A percentile compares a stretch with the other conserved stretches of the same genome.
phyloP scores from a whole-genome alignment of 768 basidiomycete genomes.

The Lactarius evosmus region DNA sequence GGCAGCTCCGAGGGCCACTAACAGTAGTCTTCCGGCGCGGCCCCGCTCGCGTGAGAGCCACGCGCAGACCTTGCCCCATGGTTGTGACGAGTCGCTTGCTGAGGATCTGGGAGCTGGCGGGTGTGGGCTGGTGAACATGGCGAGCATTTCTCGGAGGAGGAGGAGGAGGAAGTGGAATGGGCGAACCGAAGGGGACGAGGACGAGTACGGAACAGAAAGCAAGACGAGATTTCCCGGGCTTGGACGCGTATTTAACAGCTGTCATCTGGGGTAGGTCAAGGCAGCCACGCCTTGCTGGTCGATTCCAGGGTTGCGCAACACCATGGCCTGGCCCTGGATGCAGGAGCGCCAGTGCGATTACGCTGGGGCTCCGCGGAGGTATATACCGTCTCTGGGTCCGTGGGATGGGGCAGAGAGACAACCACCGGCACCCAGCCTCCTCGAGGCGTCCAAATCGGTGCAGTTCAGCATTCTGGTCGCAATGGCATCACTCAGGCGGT shows the following conservation, averaged over 20 bases:
- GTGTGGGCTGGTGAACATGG: slow-evolving; percentile 17
- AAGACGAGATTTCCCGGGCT: neutral
- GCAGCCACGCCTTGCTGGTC: slow-evolving; percentile 22
- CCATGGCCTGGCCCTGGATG: slow-evolving; percentile 20
- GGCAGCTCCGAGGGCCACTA: slow-evolving; percentile 19
- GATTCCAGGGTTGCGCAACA: slow-evolving; percentile 23
- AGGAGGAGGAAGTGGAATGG: neutral
- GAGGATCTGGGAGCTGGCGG: slow-evolving; percentile 12
- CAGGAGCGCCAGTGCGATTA: slow-evolving; percentile 11
- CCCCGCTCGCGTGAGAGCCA: slow-evolving; percentile 26
- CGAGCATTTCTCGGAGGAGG: slow-evolving; percentile 15
- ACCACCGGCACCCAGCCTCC: slow-evolving; percentile 14
- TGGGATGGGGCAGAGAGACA: slow-evolving; percentile 12
- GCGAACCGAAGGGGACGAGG: neutral
- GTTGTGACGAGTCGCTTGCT: slow-evolving; percentile 14
- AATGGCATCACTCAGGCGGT: slow-evolving; percentile 23
- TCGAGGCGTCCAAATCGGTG: slow-evolving; percentile 26
- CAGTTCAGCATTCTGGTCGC: slow-evolving; percentile 4
- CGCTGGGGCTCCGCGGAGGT: slow-evolving; percentile 25
- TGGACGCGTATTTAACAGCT: slow-evolving; percentile 22
- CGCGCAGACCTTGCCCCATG: slow-evolving; percentile 24
- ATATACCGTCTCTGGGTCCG: slow-evolving; percentile 11
- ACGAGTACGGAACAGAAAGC: slow-evolving; percentile 1
- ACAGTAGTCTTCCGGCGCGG: slow-evolving; percentile 21
- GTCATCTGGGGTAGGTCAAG: slow-evolving; percentile 19